Evolutionary conservation across 176 grass and related monocot genomes (phyloP), one percentile per base, ranked within the genome.

Genomic region (Oryza glaberrima): DNA sequence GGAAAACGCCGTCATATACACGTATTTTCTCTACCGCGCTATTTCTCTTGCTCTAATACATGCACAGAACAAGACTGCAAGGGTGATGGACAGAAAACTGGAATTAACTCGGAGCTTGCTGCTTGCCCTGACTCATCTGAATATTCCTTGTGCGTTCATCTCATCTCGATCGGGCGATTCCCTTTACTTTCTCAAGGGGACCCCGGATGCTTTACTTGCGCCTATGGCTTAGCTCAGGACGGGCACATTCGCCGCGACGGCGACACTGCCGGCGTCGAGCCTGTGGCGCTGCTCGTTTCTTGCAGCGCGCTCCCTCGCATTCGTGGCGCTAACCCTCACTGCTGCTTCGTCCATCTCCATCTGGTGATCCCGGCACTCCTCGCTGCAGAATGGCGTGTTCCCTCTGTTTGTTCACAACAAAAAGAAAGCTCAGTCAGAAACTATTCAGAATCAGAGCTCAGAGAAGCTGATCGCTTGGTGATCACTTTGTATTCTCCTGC

Each of bases 311-410:
- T 74, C 79, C 15, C 47, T 84, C 0, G 9, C 22, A 4, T 22
- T 32, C 17, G 23, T 49, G 14, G 2, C 32, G 3, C 63, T 64
- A 15, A 45, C 70, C 22, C 26, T 48, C 67, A 51, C 63, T 0
- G 28, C 23, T 0, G 6, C 40, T 9, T 86, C 75, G 71, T 94
- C 92, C 22, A 34, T 52, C 2, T 83, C 83, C 38, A 94, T 91
- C 76, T 88, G 83, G 6, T 64, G 20, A 54, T 66, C 11, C 66
- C 88, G 79, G 76, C 92, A 94, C 83, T 91, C 88, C 86, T 81
- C 83, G 58, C 88, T 94, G 46, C 92, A 94, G 71, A 91, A 94
- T 13, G 92, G 88, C 36, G n/a, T 77, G 79, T 91, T 89, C 20
- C 92, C 92, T 86, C 92, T 94, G 79, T 83, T 87, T 25, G 13